A percentile compares a stretch with the other conserved stretches of the same genome.
Evolutionary conservation across 2,329 filamentous ascomycete genomes (phyloP).

Genomic region (Neofusicoccum laricinum): DNA sequence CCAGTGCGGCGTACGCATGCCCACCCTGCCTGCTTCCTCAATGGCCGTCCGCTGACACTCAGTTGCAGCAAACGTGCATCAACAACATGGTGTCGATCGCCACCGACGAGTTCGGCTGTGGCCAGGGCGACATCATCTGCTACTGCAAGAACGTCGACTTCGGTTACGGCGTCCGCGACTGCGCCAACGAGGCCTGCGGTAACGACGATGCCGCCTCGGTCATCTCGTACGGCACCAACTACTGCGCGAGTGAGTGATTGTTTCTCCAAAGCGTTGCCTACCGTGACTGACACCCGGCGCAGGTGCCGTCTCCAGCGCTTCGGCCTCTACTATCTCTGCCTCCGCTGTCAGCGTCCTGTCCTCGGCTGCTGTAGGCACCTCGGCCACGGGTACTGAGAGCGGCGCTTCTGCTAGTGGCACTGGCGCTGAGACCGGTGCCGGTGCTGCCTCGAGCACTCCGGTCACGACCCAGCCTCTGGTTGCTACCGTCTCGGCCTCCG

Average conservation of each 20-base stretch:
- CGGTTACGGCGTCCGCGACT: slow-evolving; percentile 48
- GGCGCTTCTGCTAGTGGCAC: neutral
- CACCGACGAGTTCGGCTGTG: slow-evolving; percentile 39
- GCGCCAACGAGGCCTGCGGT: slow-evolving; percentile 42
- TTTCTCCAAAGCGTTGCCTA: neutral
- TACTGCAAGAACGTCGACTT: slow-evolving; percentile 46
- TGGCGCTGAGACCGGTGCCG: slow-evolving; percentile 11
- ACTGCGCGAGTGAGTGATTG: slow-evolving; percentile 30
- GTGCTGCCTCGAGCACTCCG: slow-evolving; percentile 21
- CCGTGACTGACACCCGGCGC: slow-evolving; percentile 6
- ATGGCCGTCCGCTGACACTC: neutral
- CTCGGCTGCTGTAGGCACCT: slow-evolving; percentile 18
- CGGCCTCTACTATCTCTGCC: slow-evolving; percentile 18
- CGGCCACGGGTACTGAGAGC: slow-evolving; percentile 3
- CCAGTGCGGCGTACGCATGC: slow-evolving; percentile 34
- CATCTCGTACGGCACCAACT: slow-evolving; percentile 32
- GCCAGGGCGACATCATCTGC: slow-evolving; percentile 37
- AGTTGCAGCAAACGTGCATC: slow-evolving; percentile 38
- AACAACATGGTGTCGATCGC: slow-evolving; percentile 46
- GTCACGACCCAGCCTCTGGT: slow-evolving; percentile 5
- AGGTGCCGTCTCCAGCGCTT: slow-evolving; percentile 8
- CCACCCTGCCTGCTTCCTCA: neutral
- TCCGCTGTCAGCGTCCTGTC: slow-evolving; percentile 25
- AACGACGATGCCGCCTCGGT: slow-evolving; percentile 27
- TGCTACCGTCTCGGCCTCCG: slow-evolving; percentile 14